Base-by-base conservation (phyloP, 2,329 filamentous ascomycete species). In the Cladosporium cucumerinum region DNA sequence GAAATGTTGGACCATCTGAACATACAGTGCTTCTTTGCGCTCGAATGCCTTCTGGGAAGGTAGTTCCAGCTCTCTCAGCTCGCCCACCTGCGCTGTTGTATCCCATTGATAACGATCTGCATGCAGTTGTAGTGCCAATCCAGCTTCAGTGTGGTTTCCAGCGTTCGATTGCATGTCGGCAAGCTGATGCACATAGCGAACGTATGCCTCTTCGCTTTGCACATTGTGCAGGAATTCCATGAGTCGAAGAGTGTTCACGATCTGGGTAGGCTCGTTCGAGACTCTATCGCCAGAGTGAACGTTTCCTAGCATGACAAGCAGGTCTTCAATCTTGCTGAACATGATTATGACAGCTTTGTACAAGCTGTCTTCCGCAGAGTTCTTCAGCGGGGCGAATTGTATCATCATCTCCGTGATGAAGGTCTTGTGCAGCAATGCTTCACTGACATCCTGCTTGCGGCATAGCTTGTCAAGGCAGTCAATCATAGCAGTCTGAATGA, bases 141-240 rank as follows among this genome's bases (percentile, higher is more conserved):
- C 95, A 16, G 94, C 94, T 78, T 97, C 93, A 0, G 92, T 91
- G 68, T 89, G 87, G 72, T 97, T 95, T 65, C 89, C 84, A 4
- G 90, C 85, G 48, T 89, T 86, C 10, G 86, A 84, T 76, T 98
- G 94, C 14, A 95, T 82, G 46, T 87, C 82, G 2, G 93, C 91
- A 23, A 98, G 84, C 76, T 97, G 93, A 74, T 98, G 94, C 16
- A 98, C 93, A 72, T 98, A 97, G 69, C 93, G 89, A 69, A 97
- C 90, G 77, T 97, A 98, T 65, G 97, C 97, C 72, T 97, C 93
- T 75, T 97, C 93, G 74, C 96, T 96, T 70, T 96, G 91, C 89
- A 97, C 96, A 74, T 97, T 93, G 69, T 93, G 90, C 71, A 98
- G 84, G 78, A 97, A 98, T 71, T 97, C 92, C 93, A 98, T 97